Conservation (phyloP, 2,329 filamentous ascomycete genomes). For the Fusarium coicis region DNA sequence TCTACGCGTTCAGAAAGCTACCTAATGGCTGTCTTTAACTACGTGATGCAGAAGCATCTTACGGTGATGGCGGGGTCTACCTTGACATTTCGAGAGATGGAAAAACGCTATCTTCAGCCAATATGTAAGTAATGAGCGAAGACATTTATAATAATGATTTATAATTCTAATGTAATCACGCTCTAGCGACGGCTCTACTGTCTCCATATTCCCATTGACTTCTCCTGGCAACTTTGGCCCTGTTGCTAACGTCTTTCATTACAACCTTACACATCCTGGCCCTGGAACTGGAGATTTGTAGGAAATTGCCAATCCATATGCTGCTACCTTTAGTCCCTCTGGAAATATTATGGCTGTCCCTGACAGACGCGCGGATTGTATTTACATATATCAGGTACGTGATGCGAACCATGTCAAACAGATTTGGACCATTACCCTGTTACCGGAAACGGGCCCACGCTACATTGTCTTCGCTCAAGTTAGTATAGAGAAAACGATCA, state of each 20-base stretch:
- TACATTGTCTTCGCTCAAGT: neutral
- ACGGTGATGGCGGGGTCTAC: neutral
- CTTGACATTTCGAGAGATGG: neutral
- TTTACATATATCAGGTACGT: neutral
- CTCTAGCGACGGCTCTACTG: neutral
- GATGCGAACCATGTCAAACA: neutral
- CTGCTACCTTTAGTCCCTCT: rapidly evolving
- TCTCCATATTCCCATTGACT: neutral
- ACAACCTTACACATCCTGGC: neutral
- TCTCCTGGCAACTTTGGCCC: neutral
- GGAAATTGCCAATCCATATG: neutral
- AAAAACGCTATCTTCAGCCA: neutral
- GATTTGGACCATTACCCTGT: neutral
- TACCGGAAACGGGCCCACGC: neutral
- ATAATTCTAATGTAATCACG: rapidly evolving
- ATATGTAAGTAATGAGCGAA: neutral
- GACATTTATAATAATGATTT: rapidly evolving
- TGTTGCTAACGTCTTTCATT: neutral
- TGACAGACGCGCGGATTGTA: neutral
- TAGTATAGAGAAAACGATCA: neutral
- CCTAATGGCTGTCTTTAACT: neutral
- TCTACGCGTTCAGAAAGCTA: neutral
- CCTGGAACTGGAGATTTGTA: neutral
- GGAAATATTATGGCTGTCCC: neutral
- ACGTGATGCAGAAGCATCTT: neutral